Conservation (phyloP, 176 grass and related monocot species). For the Pontederia crassipes region DNA sequence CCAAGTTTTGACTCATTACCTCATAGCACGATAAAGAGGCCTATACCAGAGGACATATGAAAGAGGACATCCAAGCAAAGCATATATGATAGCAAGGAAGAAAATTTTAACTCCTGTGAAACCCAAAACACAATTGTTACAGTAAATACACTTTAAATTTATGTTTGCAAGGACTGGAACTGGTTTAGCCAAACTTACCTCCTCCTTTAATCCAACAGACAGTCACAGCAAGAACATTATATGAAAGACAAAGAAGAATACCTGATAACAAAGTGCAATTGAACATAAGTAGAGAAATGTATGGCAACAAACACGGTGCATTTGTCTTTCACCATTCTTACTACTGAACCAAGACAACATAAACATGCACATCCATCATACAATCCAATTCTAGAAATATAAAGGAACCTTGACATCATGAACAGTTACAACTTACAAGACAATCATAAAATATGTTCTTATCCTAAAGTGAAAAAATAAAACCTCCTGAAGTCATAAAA, state of each 20-base stretch:
- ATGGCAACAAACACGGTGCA: too few species aligned
- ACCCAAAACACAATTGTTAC: background rate
- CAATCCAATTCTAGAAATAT: too few species aligned
- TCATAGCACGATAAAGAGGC: constrained; percentile 87
- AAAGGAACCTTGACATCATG: too few species aligned
- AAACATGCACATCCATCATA: too few species aligned
- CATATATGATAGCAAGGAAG: constrained; percentile 84
- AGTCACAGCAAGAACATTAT: constrained; percentile 3
- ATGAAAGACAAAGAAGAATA: constrained; percentile 1
- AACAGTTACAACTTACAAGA: constrained; percentile 10
- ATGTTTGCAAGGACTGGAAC: background rate
- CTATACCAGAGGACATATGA: constrained; percentile 95
- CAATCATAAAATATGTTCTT: constrained; percentile 32
- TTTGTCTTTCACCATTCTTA: too few species aligned
- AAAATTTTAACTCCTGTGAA: constrained; percentile 74
- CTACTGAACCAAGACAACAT: too few species aligned
- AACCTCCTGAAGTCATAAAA: background rate
- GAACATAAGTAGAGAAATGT: background rate
- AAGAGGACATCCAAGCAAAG: constrained; percentile 71
- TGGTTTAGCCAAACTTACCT: background rate
- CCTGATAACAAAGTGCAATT: background rate
- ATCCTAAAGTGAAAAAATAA: constrained; percentile 25
- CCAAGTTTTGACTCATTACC: constrained; percentile 24
- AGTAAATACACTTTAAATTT: background rate
- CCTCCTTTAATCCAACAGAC: constrained; percentile 10